Evolutionary conservation across 352 stramenopile species (phyloP).

Genomic region (Pythium brachiatum): DNA sequence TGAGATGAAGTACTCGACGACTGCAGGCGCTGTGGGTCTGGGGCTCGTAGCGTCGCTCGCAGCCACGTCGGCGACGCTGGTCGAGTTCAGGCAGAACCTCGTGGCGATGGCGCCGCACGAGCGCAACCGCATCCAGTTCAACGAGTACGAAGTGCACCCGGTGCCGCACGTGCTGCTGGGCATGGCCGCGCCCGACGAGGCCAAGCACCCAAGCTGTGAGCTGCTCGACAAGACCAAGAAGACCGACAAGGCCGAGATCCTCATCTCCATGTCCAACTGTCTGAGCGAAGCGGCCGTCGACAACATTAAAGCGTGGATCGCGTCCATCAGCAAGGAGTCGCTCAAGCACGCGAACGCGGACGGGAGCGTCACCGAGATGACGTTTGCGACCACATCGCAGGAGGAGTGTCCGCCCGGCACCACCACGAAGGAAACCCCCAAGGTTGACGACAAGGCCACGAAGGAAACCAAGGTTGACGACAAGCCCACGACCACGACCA

Average conservation of each 20-base stretch:
- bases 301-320: slow-evolving; percentile 49
- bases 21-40: slow-evolving; percentile 9
- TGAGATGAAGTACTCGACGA: slow-evolving; percentile 10
- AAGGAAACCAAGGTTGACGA: not conserved
- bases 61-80: slow-evolving; percentile 9
- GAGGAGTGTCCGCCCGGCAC: not conserved
- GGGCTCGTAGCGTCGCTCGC: slow-evolving; percentile 8
- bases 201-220: not conserved
- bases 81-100: slow-evolving; percentile 29
- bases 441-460: not conserved
- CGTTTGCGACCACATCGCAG: slow-evolving; percentile 22
- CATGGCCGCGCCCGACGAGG: slow-evolving; percentile 2
- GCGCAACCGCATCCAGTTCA: slow-evolving; percentile 24
- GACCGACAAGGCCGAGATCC: slow-evolving; percentile 28
- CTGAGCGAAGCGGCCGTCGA: slow-evolving; percentile 38
- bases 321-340: slow-evolving; percentile 21
- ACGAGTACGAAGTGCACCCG: slow-evolving; percentile 10
- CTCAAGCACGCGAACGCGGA: slow-evolving; percentile 15
- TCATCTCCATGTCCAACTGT: slow-evolving; percentile 70
- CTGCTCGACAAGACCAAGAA: slow-evolving; percentile 10
- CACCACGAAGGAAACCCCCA: not conserved
- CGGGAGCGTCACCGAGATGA: slow-evolving; percentile 14
- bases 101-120: slow-evolving; percentile 2
- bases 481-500: not conserved
- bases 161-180: slow-evolving; percentile 16